These are phyloP conservation scores for Fraxinus paxiana DNA, from an alignment of 305 asterid genomes.

Conservation along the genomic window DNA sequence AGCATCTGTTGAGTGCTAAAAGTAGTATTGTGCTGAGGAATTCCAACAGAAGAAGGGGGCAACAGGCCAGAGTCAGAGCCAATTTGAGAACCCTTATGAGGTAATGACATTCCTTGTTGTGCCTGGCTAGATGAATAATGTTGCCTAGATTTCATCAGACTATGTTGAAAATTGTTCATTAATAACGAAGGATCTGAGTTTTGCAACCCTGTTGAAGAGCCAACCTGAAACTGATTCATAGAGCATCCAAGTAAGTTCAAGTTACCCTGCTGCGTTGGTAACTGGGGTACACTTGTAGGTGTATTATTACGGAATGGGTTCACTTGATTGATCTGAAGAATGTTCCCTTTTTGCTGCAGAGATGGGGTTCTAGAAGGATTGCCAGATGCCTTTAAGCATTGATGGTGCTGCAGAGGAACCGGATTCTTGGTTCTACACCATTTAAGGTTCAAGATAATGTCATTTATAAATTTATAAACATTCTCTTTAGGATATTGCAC, in stretches of 20 bases:
- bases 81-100: conserved; percentile 17
- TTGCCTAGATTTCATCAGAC: conserved; percentile 24
- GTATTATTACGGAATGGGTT: conserved; percentile 13
- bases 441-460: not conserved
- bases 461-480: conserved; percentile 11
- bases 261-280: conserved; percentile 24
- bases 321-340: conserved; percentile 14
- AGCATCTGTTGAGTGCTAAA: conserved; percentile 19
- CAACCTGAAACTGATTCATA: conserved; percentile 17
- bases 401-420: conserved; percentile 18
- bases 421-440: not conserved
- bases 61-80: conserved; percentile 23
- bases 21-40: conserved; percentile 11
- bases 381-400: conserved; percentile 23
- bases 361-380: conserved; percentile 20
- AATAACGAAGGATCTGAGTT: conserved; percentile 17
- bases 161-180: conserved; percentile 15
- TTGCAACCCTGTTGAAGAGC: conserved; percentile 22
- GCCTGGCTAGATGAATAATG: conserved; percentile 12
- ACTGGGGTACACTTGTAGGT: conserved; percentile 15
- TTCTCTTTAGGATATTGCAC: conserved; percentile 23
- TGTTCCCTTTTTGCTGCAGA: conserved; percentile 31
- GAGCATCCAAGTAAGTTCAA: conserved; percentile 19
- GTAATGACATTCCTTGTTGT: conserved; percentile 22
- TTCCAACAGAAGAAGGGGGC: conserved; percentile 23